phyloP scores from a whole-genome alignment of 208 protist genomes.

The Naegleria gruberi region DNA sequence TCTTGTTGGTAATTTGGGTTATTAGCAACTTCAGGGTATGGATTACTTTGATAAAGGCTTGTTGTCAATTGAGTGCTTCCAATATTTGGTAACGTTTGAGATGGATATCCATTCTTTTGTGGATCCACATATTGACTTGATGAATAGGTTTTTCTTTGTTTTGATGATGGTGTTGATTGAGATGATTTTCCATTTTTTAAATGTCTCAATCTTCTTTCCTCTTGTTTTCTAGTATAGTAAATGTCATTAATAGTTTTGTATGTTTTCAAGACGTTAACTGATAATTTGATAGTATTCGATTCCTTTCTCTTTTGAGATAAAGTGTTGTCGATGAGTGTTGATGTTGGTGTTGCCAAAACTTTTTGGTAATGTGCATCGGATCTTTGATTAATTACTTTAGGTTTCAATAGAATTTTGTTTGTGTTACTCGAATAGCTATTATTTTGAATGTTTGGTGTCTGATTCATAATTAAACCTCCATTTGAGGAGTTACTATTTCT shows the following conservation, averaged over 20 bases:
- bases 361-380: neutral
- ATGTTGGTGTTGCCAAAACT: neutral
- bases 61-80: neutral
- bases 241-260: constrained; percentile 66
- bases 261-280: constrained; percentile 48
- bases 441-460: too few species aligned
- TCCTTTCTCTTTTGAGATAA: neutral
- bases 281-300: constrained; percentile 36
- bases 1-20: neutral
- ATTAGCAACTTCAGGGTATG: neutral
- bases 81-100: neutral
- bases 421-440: too few species aligned
- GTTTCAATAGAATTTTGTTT: neutral
- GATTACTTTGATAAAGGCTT: neutral
- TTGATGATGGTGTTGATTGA: neutral
- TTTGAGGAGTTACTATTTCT: neutral
- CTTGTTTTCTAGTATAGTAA: constrained; percentile 52
- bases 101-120: neutral
- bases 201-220: neutral
- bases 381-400: neutral
- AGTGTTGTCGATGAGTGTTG: neutral
- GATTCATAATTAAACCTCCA: too few species aligned
- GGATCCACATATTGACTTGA: too few species aligned
- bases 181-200: neutral
- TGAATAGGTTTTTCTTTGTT: neutral